Evolutionary conservation across 2,329 filamentous ascomycete species (phyloP).

Genomic region (Fusarium piperis): DNA sequence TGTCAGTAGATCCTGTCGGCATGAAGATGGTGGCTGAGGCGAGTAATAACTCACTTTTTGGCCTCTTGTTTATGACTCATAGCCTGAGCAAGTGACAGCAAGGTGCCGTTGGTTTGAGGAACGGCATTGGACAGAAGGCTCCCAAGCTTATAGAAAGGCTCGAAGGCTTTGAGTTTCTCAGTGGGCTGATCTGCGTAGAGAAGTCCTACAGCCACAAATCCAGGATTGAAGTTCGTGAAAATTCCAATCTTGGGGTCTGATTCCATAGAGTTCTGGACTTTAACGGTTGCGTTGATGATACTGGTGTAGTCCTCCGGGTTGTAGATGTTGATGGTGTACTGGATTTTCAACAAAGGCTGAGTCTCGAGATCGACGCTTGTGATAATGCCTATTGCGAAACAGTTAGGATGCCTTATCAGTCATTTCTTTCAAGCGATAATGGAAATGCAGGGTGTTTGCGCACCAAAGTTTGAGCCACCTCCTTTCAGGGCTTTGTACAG

Average conservation of each 20-base stretch:
- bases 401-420: not conserved
- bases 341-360: not conserved
- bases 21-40: too few species aligned
- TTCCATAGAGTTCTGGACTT: not conserved
- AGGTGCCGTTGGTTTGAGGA: not conserved
- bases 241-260: not conserved
- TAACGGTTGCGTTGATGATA: not conserved
- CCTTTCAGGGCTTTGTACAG: not conserved
- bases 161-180: not conserved
- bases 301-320: not conserved
- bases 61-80: not conserved
- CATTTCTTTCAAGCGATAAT: not conserved
- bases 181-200: not conserved
- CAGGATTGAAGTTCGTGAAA: not conserved
- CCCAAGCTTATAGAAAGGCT: not conserved
- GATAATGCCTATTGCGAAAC: not conserved
- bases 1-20: not conserved
- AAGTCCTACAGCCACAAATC: not conserved
- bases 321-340: not conserved
- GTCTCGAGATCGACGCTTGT: not conserved
- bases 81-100: not conserved
- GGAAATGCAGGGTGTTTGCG: too few species aligned
- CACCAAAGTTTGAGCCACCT: not conserved
- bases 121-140: not conserved
- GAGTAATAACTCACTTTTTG: not conserved